Evolutionary conservation across 768 basidiomycete species (phyloP).

Genomic region (Mycena sanguinolenta): DNA sequence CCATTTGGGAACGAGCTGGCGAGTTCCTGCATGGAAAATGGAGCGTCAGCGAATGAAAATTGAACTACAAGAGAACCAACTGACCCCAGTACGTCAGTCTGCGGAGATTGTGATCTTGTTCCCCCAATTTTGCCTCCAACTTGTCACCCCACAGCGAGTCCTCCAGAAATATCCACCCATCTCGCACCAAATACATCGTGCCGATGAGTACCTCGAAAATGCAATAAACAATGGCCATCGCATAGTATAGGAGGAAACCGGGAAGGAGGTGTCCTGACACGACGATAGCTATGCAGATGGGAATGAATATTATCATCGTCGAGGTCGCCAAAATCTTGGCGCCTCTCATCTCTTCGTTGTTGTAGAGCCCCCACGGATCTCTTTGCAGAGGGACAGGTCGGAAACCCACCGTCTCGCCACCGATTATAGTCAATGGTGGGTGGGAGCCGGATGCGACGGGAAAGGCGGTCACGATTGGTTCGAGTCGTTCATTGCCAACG

Average conservation of each 20-base stretch:
- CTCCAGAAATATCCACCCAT: constrained; percentile 32
- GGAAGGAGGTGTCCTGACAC: constrained; percentile 14
- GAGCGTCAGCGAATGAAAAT: not conserved
- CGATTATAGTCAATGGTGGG: constrained; percentile 5
- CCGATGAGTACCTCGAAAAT: constrained; percentile 25
- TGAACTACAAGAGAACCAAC: not conserved
- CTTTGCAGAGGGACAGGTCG: constrained; percentile 1
- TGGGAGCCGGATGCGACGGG: not conserved
- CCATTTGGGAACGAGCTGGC: not conserved
- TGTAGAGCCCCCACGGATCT: constrained; percentile 1
- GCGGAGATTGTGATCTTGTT: constrained; percentile 28
- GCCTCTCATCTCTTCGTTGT: constrained; percentile 16
- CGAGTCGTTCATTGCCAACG: constrained; percentile 38
- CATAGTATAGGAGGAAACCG: constrained; percentile 12
- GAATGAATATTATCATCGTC: not conserved
- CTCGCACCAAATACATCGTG: constrained; percentile 31
- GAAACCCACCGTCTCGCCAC: not conserved
- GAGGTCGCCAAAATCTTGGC: not conserved
- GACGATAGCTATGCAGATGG: not conserved
- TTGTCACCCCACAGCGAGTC: constrained; percentile 3
- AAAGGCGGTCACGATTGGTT: constrained; percentile 2
- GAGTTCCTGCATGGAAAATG: not conserved
- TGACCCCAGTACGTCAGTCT: constrained; percentile 32
- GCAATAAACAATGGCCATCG: not conserved
- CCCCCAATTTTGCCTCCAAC: constrained; percentile 11